These are phyloP conservation scores for Pythium brachiatum DNA, from an alignment of 352 stramenopile species.

Conservation along the genomic window DNA sequence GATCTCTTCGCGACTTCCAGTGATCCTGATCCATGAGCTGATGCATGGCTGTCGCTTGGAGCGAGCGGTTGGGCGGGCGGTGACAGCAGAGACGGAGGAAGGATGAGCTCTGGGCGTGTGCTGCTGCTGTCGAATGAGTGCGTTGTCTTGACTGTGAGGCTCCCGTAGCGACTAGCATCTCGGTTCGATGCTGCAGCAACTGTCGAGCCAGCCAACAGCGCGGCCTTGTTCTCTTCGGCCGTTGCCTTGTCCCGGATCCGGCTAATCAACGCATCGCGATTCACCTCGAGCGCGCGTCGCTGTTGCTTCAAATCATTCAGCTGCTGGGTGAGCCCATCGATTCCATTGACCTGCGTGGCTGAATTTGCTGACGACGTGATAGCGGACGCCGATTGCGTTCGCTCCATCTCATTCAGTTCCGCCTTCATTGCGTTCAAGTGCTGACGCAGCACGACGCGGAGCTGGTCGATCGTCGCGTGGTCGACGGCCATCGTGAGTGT, in stretches of 20 bases:
- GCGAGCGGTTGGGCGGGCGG: background rate
- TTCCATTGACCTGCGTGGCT: background rate
- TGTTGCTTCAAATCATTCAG: slow-evolving; percentile 20
- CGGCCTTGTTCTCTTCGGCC: background rate
- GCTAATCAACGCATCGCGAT: slow-evolving; percentile 6
- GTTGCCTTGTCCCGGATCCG: background rate
- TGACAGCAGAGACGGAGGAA: slow-evolving; percentile 9
- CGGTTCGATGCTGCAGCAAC: background rate
- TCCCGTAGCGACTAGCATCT: slow-evolving; percentile 20
- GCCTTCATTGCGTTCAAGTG: slow-evolving; percentile 5
- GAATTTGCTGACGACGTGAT: background rate
- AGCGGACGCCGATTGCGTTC: slow-evolving; percentile 3
- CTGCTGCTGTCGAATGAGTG: background rate
- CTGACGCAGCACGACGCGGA: slow-evolving; percentile 17
- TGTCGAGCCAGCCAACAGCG: background rate
- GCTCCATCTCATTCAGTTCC: slow-evolving; percentile 18
- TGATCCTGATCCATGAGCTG: background rate
- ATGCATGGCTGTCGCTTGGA: background rate
- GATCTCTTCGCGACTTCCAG: background rate
- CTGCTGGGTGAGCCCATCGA: slow-evolving; percentile 5
- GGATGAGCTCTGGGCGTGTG: slow-evolving; percentile 4
- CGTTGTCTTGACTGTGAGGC: slow-evolving; percentile 18
- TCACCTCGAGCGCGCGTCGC: slow-evolving; percentile 15
- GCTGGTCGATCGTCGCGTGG: slow-evolving; percentile 21
- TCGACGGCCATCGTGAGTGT: slow-evolving; percentile 19